A percentile compares a stretch with the other conserved stretches of the same genome.
Evolutionary conservation across 768 basidiomycete species (phyloP).

Genomic region (Calocybe gangraenosa): DNA sequence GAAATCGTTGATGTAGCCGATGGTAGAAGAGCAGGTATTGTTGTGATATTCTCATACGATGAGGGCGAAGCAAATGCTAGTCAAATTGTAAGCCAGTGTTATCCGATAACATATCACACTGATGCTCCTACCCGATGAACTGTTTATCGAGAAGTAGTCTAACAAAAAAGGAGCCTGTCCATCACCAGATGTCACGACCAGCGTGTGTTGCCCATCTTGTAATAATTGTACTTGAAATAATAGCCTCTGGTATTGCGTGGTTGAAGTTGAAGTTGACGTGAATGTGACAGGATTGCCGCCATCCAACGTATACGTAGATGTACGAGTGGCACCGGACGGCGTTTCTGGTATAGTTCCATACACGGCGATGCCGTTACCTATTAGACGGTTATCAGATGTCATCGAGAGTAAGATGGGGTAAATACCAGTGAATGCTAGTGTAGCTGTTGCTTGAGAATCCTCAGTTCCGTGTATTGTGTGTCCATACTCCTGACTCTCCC

Average conservation of each 20-base stretch:
- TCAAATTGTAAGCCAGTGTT: too few species aligned
- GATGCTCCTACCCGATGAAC: too few species aligned
- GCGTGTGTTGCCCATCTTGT: constrained; percentile 17
- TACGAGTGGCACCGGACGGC: not conserved
- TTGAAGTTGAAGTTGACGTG: not conserved
- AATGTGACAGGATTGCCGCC: constrained; percentile 10
- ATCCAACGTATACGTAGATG: constrained; percentile 20
- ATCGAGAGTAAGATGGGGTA: not conserved
- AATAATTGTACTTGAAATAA: constrained; percentile 20
- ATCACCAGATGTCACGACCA: constrained; percentile 17
- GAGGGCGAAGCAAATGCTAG: too few species aligned
- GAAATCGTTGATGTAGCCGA: too few species aligned
- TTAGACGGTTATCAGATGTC: not conserved
- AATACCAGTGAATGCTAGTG: constrained; percentile 2
- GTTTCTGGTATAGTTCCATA: constrained; percentile 18
- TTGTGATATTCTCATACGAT: constrained; percentile 9
- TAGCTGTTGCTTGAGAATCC: constrained; percentile 7
- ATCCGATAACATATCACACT: too few species aligned
- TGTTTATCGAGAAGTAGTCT: constrained; percentile 21
- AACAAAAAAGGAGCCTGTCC: constrained; percentile 17
- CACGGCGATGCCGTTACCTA: constrained; percentile 20
- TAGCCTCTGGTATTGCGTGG: constrained; percentile 14
- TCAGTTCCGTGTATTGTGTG: constrained; percentile 4
- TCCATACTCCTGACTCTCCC: not conserved
- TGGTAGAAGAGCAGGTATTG: too few species aligned